Evolutionary conservation across 148 eudicot genomes (phyloP).

Genomic region (Suaeda aralocaspica): DNA sequence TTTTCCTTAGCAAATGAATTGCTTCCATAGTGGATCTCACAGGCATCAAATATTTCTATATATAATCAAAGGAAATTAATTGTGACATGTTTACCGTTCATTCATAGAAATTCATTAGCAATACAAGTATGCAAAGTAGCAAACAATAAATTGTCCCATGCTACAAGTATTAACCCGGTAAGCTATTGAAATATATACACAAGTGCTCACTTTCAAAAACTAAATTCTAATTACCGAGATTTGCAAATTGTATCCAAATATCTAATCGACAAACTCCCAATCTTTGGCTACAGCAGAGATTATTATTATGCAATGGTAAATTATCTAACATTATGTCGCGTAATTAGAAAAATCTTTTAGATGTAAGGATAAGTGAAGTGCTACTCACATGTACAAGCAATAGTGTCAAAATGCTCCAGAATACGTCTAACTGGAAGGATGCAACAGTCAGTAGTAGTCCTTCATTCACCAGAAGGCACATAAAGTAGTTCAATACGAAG

Average conservation of each 20-base stretch:
- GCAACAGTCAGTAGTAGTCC: constrained; percentile 74
- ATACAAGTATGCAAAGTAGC: no score
- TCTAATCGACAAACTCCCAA: no score
- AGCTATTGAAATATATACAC: no score
- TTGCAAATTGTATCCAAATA: no score
- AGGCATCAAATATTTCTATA: no score
- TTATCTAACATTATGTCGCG: background rate
- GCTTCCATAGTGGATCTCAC: no score
- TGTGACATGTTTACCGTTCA: background rate
- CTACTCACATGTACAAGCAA: constrained; percentile 71
- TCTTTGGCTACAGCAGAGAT: background rate
- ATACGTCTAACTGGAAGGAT: constrained; percentile 58
- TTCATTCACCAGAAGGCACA: constrained; percentile 86
- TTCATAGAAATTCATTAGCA: background rate
- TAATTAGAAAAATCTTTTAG: background rate
- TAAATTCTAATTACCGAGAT: no score
- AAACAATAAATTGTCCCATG: no score
- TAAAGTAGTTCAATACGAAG: constrained; percentile 77
- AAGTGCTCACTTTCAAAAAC: no score
- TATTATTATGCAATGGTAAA: background rate
- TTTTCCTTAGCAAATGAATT: no score
- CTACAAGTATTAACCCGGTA: no score
- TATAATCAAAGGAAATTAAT: background rate
- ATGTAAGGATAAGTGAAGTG: constrained; percentile 1
- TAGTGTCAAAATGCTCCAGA: constrained; percentile 74